Base-by-base conservation (phyloP, 306 rosid genomes). In the Castanea sativa region DNA sequence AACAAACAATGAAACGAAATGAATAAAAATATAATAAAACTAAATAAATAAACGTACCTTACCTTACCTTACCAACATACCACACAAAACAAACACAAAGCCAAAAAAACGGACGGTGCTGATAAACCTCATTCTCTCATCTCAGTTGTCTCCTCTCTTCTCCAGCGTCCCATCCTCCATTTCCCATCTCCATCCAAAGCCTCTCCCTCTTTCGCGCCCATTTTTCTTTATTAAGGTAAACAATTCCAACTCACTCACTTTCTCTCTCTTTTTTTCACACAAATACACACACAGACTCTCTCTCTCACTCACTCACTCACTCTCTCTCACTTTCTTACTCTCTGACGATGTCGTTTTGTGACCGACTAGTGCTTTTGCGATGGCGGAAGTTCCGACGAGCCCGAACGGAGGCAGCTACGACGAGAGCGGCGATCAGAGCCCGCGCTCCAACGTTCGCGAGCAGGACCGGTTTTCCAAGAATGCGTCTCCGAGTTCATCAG, bases 401-500 rank as follows among this genome's bases (percentile, higher is more conserved):
- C 99, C 98, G 1, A 91, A 96, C 80, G 98, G 94, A 18, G 93
- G 93, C 0, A 92, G 98, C 82, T 90, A 88, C 84, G 93, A 91
- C 81, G 45, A 41, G 45, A 92, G 96, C 85, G 97, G 99, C 6
- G 97, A 96, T 11, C 97, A 87, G 49, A 96, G 99, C 75, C 99
- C 99, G 12, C 93, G 96, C 55, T 91, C 94, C 4, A 91, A 90
- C 71, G 89, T 93, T 33, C 93, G 96, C 0, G 99, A 96, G 76
- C 99, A 93, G 83, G 98, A 96, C 38, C 88, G 99, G 82, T 96
- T 23, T 23, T 91, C 18, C 99, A 91, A 73, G 98, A 96, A 74
- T 96, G 99, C 75, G 97, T 96, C 20, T 96, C 99, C 0, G 97
- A 96, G 87, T 96, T 96, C 88, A 91, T 96, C 73, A 96, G 98